These are phyloP conservation scores for Paramyrothecium roridum DNA, from an alignment of 2,329 filamentous ascomycete genomes.

Conservation along the genomic window DNA sequence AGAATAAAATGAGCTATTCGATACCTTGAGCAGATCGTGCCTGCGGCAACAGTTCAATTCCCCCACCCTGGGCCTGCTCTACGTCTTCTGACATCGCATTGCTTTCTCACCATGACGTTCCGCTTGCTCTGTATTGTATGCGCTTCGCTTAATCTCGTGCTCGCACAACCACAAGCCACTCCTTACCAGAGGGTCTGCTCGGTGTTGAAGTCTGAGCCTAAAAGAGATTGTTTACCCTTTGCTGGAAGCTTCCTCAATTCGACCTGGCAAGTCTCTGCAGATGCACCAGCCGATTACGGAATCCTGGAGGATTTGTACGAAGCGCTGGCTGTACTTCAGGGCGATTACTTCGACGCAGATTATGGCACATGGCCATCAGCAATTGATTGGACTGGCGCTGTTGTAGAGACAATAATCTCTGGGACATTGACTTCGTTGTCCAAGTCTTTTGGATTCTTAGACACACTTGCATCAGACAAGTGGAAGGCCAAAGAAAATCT, in stretches of 20 bases:
- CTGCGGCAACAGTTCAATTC: background rate
- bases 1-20: too few species aligned
- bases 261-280: constrained; percentile 4
- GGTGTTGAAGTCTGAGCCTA: constrained; percentile 13
- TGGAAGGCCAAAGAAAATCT: constrained; percentile 66
- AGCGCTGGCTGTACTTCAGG: constrained; percentile 74
- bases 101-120: background rate
- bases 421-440: constrained; percentile 71
- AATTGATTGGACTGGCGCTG: constrained; percentile 93
- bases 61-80: background rate
- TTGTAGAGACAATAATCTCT: constrained; percentile 76
- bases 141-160: background rate
- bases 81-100: background rate
- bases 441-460: constrained; percentile 43
- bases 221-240: constrained; percentile 12
- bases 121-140: background rate
- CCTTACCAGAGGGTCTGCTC: constrained; percentile 16
- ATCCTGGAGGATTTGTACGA: constrained; percentile 50
- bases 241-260: constrained; percentile 17
- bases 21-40: background rate
- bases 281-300: constrained; percentile 11
- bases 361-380: constrained; percentile 78
- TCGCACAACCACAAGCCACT: constrained; percentile 4
- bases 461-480: constrained; percentile 29
- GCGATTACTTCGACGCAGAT: constrained; percentile 72